Evolutionary conservation across 345 rosid species (phyloP).

Genomic region (Noccaea bulbosa): DNA sequence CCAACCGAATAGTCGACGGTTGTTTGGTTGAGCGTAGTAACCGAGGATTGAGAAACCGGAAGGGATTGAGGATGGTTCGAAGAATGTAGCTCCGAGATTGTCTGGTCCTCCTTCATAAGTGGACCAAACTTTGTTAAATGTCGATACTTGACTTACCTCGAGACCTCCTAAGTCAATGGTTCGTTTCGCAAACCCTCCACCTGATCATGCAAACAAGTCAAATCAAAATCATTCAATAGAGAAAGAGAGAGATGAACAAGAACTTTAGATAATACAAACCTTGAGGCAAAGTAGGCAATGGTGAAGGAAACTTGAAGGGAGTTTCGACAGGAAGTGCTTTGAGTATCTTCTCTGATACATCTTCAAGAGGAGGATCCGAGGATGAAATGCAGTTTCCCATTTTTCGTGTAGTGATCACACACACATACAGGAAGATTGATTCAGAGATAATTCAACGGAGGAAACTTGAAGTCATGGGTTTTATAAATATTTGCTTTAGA

Average conservation of each 20-base stretch:
- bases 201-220: constrained; percentile 38
- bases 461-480: constrained; percentile 30
- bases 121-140: constrained; percentile 65
- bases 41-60: constrained; percentile 69
- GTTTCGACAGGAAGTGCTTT: constrained; percentile 55
- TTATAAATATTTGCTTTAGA: constrained; percentile 16
- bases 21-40: constrained; percentile 68
- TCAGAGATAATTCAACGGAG: constrained; percentile 2
- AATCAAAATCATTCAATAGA: not conserved
- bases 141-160: constrained; percentile 58
- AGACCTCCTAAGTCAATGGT: constrained; percentile 69
- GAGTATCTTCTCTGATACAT: constrained; percentile 42
- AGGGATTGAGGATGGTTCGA: constrained; percentile 57
- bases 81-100: constrained; percentile 73
- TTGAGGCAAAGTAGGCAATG: constrained; percentile 59
- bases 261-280: constrained; percentile 42
- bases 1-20: constrained; percentile 56
- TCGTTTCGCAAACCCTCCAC: constrained; percentile 62
- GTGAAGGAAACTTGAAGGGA: constrained; percentile 64
- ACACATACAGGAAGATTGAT: constrained; percentile 24
- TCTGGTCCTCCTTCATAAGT: constrained; percentile 66
- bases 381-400: constrained; percentile 47
- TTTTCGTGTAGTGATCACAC: not conserved
- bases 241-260: not conserved
- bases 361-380: constrained; percentile 19